Base-by-base conservation (phyloP, 2,329 filamentous ascomycete species). In the Pestalotiopsis sp. region DNA sequence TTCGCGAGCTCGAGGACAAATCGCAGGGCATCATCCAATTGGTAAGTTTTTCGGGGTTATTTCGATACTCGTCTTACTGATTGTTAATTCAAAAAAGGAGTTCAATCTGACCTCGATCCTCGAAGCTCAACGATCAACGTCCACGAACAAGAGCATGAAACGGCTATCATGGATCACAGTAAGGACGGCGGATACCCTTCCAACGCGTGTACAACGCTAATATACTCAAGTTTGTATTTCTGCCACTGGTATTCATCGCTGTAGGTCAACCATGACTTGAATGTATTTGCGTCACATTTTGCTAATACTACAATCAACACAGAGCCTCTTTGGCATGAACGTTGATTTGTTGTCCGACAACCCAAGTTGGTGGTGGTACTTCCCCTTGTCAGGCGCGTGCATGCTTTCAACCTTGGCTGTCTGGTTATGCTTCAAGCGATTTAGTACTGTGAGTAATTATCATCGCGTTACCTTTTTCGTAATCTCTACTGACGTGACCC, bases 281-380 rank as follows among this genome's bases (percentile, higher is more conserved):
- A 26, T 26, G 24, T 26, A 26, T 26, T 26, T 26, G 24, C 3
- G 24, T 4, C 24, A 26, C 24, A 3, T 26, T 26, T 26, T 26
- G 24, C 24, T 26, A 26, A 26, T 26, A 26, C 24, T 3, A 26
- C 4, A 5, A 44, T 44, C n/a, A n/a, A 13, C n/a, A 6, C 56
- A 59, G 56, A 59, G 56, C 22, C 56, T 59, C 24, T 59, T 59
- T 38, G 56, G 56, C 11, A 59, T 59, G 56, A 59, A 59, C 17
- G 30, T 59, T 10, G 30, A 59, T 26, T 7, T 59, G 2, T n/a
- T 59, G 20, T 14, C 22, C 24, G 20, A 59, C 56, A 59, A 59
- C n/a, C 56, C 56, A 17, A 26, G 17, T 4, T 59, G 56, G 56
- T 38, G 56, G 24, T 14, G 17, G 4, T 59, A 59, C 22, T 26